Evolutionary conservation across 441 rosid genomes (phyloP).

Genomic region (Omphalea diandra): DNA sequence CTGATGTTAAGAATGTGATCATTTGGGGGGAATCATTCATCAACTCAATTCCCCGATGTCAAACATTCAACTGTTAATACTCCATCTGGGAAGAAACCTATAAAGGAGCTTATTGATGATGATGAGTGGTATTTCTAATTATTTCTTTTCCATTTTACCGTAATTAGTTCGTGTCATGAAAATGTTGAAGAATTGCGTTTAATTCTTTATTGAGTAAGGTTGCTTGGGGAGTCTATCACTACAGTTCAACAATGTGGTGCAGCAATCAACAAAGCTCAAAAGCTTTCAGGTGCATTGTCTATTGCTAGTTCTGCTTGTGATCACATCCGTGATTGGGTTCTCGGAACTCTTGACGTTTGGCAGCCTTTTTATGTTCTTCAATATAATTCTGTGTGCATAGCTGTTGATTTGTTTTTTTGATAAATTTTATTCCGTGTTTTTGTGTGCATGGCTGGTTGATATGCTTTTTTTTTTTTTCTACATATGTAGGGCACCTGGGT

Average conservation of each 20-base stretch:
- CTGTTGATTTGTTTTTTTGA: background rate
- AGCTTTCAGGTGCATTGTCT: conserved; percentile 77
- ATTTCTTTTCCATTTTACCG: background rate
- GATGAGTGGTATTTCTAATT: conserved; percentile 51
- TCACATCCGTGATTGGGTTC: conserved; percentile 93
- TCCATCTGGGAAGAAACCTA: conserved; percentile 60
- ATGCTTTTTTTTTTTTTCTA: conserved; percentile 13
- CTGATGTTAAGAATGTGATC: conserved; percentile 79
- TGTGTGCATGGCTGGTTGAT: background rate
- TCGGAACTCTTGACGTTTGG: conserved; percentile 87
- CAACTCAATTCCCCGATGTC: conserved; percentile 86
- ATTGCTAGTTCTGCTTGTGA: conserved; percentile 96
- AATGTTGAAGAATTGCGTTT: conserved; percentile 1
- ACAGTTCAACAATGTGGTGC: conserved; percentile 93
- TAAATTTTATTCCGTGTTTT: too few relatives aligned
- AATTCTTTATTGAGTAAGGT: conserved; percentile 39
- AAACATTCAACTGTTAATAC: conserved; percentile 76
- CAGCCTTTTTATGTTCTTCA: background rate
- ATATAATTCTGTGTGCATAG: background rate
- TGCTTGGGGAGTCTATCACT: conserved; percentile 66
- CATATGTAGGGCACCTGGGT: conserved; percentile 69
- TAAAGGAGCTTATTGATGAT: conserved; percentile 68
- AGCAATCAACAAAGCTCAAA: conserved; percentile 86
- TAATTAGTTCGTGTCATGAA: background rate
- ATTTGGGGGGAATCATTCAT: conserved; percentile 96